Conservation (phyloP, 192 early-diverging fungal genomes). For the Backusella parvicylindrica region DNA sequence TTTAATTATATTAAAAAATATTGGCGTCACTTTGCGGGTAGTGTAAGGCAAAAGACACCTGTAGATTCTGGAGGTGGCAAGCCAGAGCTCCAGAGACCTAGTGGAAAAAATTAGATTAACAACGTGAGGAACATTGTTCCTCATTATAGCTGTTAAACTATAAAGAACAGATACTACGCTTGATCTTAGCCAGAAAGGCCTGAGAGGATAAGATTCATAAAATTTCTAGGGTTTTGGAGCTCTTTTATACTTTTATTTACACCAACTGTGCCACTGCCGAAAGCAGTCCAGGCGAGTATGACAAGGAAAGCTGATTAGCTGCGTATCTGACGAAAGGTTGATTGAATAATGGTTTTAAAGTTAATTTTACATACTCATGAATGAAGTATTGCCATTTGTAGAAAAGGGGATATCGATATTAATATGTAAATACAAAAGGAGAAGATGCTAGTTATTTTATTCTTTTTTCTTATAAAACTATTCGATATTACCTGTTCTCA, state of each 20-base stretch:
- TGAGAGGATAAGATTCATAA: slow-evolving; percentile 53
- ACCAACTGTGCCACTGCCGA: not conserved
- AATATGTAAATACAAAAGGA: too few species aligned
- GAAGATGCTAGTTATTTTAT: too few species aligned
- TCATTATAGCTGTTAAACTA: slow-evolving; percentile 61
- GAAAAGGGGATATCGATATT: too few species aligned
- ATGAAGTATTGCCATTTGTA: too few species aligned
- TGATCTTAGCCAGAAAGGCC: slow-evolving; percentile 82
- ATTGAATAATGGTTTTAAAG: not conserved
- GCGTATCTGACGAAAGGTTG: not conserved
- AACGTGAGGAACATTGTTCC: slow-evolving; percentile 36
- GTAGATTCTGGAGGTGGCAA: slow-evolving; percentile 39
- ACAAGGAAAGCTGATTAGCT: not conserved
- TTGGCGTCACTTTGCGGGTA: slow-evolving; percentile 55
- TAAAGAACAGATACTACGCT: slow-evolving; percentile 88
- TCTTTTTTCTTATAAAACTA: too few species aligned
- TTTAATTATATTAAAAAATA: not conserved
- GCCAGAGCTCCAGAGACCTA: slow-evolving; percentile 39
- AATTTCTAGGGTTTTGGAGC: not conserved
- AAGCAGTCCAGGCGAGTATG: not conserved
- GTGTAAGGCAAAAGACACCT: slow-evolving; percentile 64
- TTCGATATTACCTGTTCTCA: too few species aligned
- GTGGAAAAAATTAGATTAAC: slow-evolving; percentile 59
- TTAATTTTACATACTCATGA: too few species aligned
- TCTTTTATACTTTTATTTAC: slow-evolving; percentile 23